A percentile compares a stretch with the other conserved stretches of the same genome.
Conservation (phyloP, 192 early-diverging fungal genomes). For the Coemansia sp. region DNA sequence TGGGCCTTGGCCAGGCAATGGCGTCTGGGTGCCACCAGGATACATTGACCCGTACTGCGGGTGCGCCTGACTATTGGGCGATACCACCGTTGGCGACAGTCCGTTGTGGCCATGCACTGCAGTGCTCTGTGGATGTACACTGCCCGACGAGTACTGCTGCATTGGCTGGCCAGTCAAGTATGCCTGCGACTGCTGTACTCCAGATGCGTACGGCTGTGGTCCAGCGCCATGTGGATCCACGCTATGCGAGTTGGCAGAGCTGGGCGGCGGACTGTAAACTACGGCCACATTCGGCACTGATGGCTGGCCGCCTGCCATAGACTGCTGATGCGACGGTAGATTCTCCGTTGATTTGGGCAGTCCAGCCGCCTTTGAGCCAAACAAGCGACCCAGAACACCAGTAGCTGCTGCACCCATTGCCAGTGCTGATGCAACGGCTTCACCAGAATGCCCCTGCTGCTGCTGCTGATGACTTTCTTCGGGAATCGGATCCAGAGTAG, state of each 20-base stretch:
- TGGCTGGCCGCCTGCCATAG: not conserved
- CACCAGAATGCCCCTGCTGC: not conserved
- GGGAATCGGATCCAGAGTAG: conserved; percentile 19
- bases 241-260: conserved; percentile 4
- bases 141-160: conserved; percentile 21
- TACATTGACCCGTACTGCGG: conserved; percentile 10
- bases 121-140: not conserved
- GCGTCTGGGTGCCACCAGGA: conserved; percentile 19
- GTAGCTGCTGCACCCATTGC: conserved; percentile 4
- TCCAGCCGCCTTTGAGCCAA: conserved; percentile 14
- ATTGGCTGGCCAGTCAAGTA: conserved; percentile 2
- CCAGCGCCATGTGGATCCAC: conserved; percentile 24
- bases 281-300: conserved; percentile 17
- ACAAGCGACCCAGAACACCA: conserved; percentile 20
- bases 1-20: conserved; percentile 31
- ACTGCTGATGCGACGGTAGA: conserved; percentile 9
- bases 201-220: conserved; percentile 20
- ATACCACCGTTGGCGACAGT: not conserved
- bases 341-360: not conserved
- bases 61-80: not conserved
- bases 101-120: not conserved
- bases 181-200: not conserved
- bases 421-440: not conserved
- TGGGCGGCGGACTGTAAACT: conserved; percentile 11
- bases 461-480: conserved; percentile 19